Evolutionary conservation across 1,284 basidiomycete species (phyloP), one percentile per base, ranked within the genome.

Genomic region (Stereum hirsutum): DNA sequence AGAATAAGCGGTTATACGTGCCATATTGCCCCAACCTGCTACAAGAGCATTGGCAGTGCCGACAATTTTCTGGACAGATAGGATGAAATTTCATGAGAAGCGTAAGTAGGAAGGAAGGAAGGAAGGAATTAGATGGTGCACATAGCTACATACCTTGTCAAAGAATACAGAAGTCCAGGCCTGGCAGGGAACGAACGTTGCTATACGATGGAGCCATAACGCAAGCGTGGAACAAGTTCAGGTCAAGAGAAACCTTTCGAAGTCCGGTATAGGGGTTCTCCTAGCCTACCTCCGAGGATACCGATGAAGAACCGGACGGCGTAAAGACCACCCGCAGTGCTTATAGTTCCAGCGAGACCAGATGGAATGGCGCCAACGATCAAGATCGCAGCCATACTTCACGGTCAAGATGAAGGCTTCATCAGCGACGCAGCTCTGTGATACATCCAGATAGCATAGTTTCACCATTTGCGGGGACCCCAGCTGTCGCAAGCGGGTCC

Each of bases 341-440:
- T 57, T 5, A 69, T 65, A 0, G 74, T 72, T 4, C 78, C 78
- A 0, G 78, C 78, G 6, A 81, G 57, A 1, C 75, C 81, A 2
- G 75, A 78, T 1, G 81, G 81, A 31, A 84, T 74, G 1, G 79
- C 76, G 5, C 80, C 79, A 0, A 77, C 47, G 38, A 79, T 54
- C 19, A 84, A 68, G 15, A 83, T 57, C 1, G 50, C 57, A 5
- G 75, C 78, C 74, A 84, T 80, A 19, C 79, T n/a, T n/a, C 72
- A 46, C 74, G 73, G 15, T 81, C 63, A 0, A 78, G 78, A 11
- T 76, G 76, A 60, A 63, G 78, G 6, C 55, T 62, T 64, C 83
- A 6, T 14, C 28, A 17, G 20, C 2, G 8, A 4, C 4, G 17
- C 33, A 20, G 21, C 10, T 17, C 10, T 35, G 15, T 10, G 15